Conservation (phyloP, 495 filamentous ascomycete genomes). For the Xylaria venustula region DNA sequence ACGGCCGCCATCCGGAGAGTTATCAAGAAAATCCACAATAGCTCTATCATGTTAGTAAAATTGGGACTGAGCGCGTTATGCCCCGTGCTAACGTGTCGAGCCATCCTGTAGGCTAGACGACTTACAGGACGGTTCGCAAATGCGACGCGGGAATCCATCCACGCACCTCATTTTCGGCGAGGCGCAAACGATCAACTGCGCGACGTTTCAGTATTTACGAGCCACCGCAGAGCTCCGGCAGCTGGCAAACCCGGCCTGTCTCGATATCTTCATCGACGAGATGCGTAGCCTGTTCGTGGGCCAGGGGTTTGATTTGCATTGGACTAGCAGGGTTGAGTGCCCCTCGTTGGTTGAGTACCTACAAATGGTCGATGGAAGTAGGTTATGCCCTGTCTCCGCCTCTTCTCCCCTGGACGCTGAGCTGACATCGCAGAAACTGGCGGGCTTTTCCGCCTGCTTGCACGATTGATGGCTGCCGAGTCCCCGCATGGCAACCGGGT, state of each 20-base stretch:
- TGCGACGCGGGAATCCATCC: constrained; percentile 79
- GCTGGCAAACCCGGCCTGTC: constrained; percentile 61
- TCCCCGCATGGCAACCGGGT: constrained; percentile 49
- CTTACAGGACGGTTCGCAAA: constrained; percentile 70
- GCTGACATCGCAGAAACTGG: constrained; percentile 56
- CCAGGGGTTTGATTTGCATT: constrained; percentile 85
- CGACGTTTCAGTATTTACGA: constrained; percentile 80
- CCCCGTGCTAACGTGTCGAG: too few relatives aligned
- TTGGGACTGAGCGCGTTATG: too few relatives aligned
- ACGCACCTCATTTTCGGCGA: constrained; percentile 82
- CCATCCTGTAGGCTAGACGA: constrained; percentile 61
- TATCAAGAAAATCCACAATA: too few relatives aligned
- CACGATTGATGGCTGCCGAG: constrained; percentile 79
- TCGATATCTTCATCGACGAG: constrained; percentile 73
- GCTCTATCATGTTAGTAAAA: too few relatives aligned
- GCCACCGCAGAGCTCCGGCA: constrained; percentile 53
- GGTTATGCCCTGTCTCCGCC: neutral
- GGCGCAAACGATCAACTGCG: constrained; percentile 82
- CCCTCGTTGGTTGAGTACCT: constrained; percentile 83
- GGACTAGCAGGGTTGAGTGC: constrained; percentile 75
- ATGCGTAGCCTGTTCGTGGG: constrained; percentile 77
- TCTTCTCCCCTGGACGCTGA: neutral
- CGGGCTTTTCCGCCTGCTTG: constrained; percentile 75
- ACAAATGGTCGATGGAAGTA: constrained; percentile 82
- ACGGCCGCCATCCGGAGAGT: too few relatives aligned